Conservation (phyloP, 805 yeast species). For the Lachancea meyersii region DNA sequence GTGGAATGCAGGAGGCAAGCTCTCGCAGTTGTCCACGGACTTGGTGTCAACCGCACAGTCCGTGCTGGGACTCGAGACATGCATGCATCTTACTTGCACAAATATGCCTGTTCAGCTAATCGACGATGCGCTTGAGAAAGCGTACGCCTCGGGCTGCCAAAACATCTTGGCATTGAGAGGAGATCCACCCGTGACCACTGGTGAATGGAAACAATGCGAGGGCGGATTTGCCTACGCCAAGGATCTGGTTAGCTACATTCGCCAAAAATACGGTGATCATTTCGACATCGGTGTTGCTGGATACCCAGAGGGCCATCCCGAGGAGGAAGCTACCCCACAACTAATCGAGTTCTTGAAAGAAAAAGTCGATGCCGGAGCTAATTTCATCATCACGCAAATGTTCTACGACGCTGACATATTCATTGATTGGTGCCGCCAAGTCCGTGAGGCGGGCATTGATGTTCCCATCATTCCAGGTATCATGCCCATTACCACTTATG, state of each 20-base stretch:
- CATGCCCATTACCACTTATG: constrained; percentile 97
- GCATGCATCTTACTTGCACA: constrained; percentile 97
- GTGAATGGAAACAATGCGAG: constrained; percentile 43
- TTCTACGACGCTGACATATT: constrained; percentile 87
- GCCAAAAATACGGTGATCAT: constrained; percentile 71
- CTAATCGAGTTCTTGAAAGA: constrained; percentile 66
- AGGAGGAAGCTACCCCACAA: constrained; percentile 52
- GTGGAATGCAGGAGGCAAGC: constrained; percentile 89
- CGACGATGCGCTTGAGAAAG: constrained; percentile 78
- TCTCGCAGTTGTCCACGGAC: constrained; percentile 78
- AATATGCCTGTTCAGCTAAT: constrained; percentile 80
- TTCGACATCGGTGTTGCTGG: constrained; percentile 96
- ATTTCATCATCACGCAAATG: constrained; percentile 93
- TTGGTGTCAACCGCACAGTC: constrained; percentile 88
- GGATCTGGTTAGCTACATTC: constrained; percentile 76
- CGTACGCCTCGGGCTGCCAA: constrained; percentile 88
- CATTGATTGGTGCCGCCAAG: constrained; percentile 68
- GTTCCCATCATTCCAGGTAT: constrained; percentile 95
- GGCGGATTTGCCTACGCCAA: constrained; percentile 82
- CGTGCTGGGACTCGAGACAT: constrained; percentile 86
- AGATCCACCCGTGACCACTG: constrained; percentile 71
- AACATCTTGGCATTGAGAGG: constrained; percentile 93
- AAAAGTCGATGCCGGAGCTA: constrained; percentile 91
- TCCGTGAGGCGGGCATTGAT: constrained; percentile 65
- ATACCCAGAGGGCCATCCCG: constrained; percentile 97